Evolutionary conservation across 106 monocot species (phyloP).

Genomic region (Posidonia australis): DNA sequence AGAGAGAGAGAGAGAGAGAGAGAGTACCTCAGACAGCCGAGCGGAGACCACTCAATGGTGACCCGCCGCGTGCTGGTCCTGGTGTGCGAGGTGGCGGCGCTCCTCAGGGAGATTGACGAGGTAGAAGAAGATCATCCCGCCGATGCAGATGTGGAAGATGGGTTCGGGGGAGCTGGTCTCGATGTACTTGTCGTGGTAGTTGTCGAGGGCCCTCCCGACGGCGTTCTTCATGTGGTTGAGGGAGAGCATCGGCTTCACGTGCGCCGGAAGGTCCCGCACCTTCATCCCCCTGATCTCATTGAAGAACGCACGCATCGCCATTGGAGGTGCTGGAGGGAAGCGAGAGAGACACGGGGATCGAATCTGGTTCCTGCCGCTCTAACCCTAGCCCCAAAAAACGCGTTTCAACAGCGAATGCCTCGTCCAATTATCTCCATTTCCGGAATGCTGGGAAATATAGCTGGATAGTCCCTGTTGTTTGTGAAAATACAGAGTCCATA

Average conservation of each 20-base stretch:
- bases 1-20: background rate
- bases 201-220: slow-evolving; percentile 46
- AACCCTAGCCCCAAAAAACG: background rate
- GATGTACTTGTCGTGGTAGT: slow-evolving; percentile 97
- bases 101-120: slow-evolving; percentile 75
- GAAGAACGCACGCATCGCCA: slow-evolving; percentile 80
- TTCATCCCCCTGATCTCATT: slow-evolving; percentile 86
- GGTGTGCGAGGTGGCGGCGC: slow-evolving; percentile 94
- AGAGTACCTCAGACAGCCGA: background rate
- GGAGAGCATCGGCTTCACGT: slow-evolving; percentile 66
- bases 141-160: slow-evolving; percentile 78
- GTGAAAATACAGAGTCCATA: background rate
- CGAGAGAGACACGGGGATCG: background rate
- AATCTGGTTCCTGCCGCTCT: background rate
- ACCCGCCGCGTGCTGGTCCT: slow-evolving; percentile 33
- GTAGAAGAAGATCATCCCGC: slow-evolving; percentile 90
- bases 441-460: no score
- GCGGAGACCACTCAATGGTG: slow-evolving; percentile 31
- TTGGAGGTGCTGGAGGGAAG: slow-evolving; percentile 25
- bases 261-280: slow-evolving; percentile 54
- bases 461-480: no score
- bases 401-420: no score
- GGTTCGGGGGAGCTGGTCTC: slow-evolving; percentile 85
- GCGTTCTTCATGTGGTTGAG: slow-evolving; percentile 61
- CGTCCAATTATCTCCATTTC: no score